Evolutionary conservation across 2,329 filamentous ascomycete species (phyloP), one percentile per base, ranked within the genome.

Genomic region (Aureobasidium sp.): DNA sequence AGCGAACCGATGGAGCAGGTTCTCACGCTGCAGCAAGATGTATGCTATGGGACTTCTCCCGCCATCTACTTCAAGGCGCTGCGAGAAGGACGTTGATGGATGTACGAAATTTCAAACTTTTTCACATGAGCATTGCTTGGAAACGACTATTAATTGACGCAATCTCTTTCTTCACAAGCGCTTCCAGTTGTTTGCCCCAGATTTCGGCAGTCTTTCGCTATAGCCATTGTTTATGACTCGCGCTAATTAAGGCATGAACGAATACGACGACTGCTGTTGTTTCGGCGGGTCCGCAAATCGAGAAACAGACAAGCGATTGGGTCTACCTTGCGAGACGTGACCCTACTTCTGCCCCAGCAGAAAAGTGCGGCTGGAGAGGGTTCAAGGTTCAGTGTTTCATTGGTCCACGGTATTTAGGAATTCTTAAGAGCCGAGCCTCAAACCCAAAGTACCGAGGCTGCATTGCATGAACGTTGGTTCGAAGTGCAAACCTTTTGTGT

Each of bases 1-100:
- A 63, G 68, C 53, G 67, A 68, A 25, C 68, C 69, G 5, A 59
- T 73, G 62, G 71, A 72, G 53, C 63, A 67, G 37, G 67, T 70
- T 41, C 68, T 70, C 32, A 61, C 61, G 11, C 54, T 63, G 11
- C 65, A 71, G 36, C 64, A 71, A 45, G 72, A 74, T 64, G 69
- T 71, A 65, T 70, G 73, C 58, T 73, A 73, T 51, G 71, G 71
- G 50, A 66, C 66, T 14, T 62, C 67, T 37, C 62, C 66, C 47
- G 62, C 64, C 30, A 62, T 67, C 21, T 70, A 67, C 57, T 69
- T 69, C 64, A 64, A 65, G 45, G 68, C 68, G 27, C 62, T 71
- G 21, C 30, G 39, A 39, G 59, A 55, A 55, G 50, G 59, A 10
- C 42, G 50, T 27, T 59, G 57, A 59, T 16, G 7, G 54, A 42